These are phyloP conservation scores for Sclerotinia glacialis DNA, from an alignment of 2,329 filamentous ascomycete species.

Conservation along the genomic window DNA sequence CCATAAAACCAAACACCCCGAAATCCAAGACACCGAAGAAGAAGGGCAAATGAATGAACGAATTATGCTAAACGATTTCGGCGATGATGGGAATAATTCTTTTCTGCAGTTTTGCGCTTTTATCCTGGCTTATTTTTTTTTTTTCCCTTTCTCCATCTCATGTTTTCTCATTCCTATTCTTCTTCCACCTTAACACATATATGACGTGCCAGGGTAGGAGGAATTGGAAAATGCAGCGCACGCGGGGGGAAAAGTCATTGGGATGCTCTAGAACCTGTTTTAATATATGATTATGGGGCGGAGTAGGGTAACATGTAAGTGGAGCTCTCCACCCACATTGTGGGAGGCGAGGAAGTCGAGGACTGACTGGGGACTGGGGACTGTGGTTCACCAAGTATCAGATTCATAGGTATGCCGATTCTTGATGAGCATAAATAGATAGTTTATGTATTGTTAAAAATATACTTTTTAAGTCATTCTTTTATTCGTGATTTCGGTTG, in stretches of 20 bases:
- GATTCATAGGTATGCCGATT: not conserved
- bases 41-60: slow-evolving; percentile 1
- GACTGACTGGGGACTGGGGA: not conserved
- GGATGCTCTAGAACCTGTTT: not conserved
- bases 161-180: not conserved
- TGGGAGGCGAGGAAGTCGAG: not conserved
- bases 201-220: not conserved
- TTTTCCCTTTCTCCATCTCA: not conserved
- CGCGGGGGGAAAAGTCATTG: not conserved
- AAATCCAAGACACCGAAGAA: slow-evolving; percentile 15
- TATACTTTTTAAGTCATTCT: not conserved
- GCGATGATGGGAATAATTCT: not conserved
- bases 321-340: not conserved
- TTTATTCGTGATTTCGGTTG: not conserved
- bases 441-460: slow-evolving; percentile 11
- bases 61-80: not conserved
- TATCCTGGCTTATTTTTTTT: not conserved
- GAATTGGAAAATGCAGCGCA: not conserved
- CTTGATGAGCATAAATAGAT: not conserved
- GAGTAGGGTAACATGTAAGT: not conserved
- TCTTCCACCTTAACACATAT: not conserved
- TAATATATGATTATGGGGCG: slow-evolving; percentile 5
- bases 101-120: slow-evolving; percentile 3
- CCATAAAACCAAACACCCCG: not conserved
- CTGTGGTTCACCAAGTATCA: not conserved